phyloP scores from a whole-genome alignment of 306 rosid genomes.

The Lagenaria siceraria region DNA sequence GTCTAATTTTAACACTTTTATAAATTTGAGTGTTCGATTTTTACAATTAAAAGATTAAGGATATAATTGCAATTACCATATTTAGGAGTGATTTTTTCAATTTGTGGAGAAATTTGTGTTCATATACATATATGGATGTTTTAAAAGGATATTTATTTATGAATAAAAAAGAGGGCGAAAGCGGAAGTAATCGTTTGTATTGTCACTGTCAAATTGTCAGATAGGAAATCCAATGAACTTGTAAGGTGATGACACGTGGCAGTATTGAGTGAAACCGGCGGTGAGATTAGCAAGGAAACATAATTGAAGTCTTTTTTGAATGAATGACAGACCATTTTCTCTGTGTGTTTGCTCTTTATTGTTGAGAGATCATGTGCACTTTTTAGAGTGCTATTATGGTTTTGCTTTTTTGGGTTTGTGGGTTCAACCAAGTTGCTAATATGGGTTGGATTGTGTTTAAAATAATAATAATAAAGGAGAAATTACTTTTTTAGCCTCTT shows the following conservation, averaged over 20 bases:
- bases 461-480: background rate
- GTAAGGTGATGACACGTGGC: background rate
- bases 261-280: background rate
- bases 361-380: background rate
- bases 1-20: too few relatives aligned
- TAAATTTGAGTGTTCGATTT: too few relatives aligned
- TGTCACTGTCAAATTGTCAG: background rate
- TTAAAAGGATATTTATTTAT: too few relatives aligned
- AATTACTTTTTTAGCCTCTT: too few relatives aligned
- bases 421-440: background rate
- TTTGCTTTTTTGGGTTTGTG: slow-evolving; percentile 4
- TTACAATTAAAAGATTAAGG: too few relatives aligned
- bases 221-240: background rate
- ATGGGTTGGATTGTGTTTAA: background rate
- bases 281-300: background rate
- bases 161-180: too few relatives aligned
- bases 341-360: background rate
- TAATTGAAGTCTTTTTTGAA: background rate
- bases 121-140: too few relatives aligned
- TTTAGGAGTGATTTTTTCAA: too few relatives aligned
- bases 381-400: background rate
- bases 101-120: too few relatives aligned
- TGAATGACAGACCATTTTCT: background rate
- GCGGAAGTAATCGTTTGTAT: too few relatives aligned
- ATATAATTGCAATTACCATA: too few relatives aligned